These are phyloP conservation scores for Pseudogymnoascus sp. DNA, from an alignment of 2,329 filamentous ascomycete species.

Conservation along the genomic window DNA sequence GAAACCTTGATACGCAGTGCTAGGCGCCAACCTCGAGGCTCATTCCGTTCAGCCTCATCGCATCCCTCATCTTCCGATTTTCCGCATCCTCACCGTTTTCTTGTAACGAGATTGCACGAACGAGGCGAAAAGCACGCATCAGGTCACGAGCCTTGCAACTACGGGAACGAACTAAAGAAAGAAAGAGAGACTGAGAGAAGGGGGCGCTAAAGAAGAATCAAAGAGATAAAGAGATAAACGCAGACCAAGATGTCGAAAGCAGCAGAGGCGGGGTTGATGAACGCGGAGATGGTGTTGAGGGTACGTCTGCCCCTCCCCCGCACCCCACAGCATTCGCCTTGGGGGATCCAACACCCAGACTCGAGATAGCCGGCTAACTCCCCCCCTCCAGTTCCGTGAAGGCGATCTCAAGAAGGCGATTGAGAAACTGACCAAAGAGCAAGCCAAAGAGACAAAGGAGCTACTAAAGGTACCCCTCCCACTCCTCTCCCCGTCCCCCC, in stretches of 20 bases:
- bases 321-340: background rate
- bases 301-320: background rate
- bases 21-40: background rate
- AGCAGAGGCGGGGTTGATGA: slow-evolving; percentile 1
- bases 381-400: background rate
- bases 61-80: no score
- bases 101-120: background rate
- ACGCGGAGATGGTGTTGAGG: slow-evolving; percentile 1
- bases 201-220: background rate
- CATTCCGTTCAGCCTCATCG: background rate
- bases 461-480: background rate
- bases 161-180: no score
- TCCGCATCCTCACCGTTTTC: no score
- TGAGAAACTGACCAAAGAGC: background rate
- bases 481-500: background rate
- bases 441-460: background rate
- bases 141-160: background rate
- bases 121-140: background rate
- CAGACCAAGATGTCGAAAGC: background rate
- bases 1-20: background rate
- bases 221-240: background rate
- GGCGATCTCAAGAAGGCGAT: background rate
- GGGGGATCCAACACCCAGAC: background rate
- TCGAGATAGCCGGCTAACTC: background rate
- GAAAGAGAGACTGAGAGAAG: no score